Conservation (phyloP, 768 basidiomycete species). For the Boletus sensibilis region DNA sequence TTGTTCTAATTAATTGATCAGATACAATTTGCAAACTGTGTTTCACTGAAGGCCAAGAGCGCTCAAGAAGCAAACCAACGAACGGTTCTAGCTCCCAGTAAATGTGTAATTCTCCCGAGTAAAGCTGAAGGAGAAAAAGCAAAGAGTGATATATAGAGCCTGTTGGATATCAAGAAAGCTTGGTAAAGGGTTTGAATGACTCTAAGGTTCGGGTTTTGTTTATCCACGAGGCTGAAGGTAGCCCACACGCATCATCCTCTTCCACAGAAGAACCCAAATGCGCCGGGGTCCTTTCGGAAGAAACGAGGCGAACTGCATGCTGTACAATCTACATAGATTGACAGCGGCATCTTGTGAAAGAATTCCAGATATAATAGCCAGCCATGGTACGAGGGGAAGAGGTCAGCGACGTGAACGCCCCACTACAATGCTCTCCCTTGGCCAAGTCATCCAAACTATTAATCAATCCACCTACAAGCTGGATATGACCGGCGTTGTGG, state of each 20-base stretch:
- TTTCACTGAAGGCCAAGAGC: not conserved
- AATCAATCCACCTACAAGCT: constrained; percentile 22
- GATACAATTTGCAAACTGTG: not conserved
- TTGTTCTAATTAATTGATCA: not conserved
- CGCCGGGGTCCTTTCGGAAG: not conserved
- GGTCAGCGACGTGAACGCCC: not conserved
- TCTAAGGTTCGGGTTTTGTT: not conserved
- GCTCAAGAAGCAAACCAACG: not conserved
- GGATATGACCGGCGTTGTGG: constrained; percentile 30
- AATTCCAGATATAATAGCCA: constrained; percentile 10
- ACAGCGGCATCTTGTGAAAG: not conserved
- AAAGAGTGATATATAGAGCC: not conserved
- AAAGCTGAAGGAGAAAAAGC: not conserved
- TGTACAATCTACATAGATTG: not conserved
- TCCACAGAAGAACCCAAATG: not conserved
- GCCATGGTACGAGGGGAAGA: not conserved
- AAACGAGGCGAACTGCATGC: not conserved
- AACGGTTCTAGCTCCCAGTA: too few relatives aligned
- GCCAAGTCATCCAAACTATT: constrained; percentile 9
- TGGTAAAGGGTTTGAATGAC: not conserved
- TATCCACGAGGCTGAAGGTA: not conserved
- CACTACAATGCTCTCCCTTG: constrained; percentile 15
- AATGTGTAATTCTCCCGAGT: not conserved
- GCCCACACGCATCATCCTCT: not conserved
- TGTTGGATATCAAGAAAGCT: not conserved